These are phyloP conservation scores for Gossypium stocksii DNA, from an alignment of 345 rosid genomes.

Conservation along the genomic window DNA sequence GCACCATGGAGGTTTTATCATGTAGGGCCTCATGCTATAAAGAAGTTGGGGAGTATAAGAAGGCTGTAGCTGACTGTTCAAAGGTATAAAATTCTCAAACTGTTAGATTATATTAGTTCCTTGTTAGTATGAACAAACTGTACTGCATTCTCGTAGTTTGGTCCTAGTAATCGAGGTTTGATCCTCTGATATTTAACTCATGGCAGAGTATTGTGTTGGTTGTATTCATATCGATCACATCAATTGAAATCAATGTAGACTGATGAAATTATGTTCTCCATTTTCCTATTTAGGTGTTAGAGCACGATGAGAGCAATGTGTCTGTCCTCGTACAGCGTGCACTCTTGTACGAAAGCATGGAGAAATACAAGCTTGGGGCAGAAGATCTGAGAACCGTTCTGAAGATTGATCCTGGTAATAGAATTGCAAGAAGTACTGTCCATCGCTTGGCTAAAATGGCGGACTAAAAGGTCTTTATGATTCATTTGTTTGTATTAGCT, in stretches of 20 bases:
- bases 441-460: slow-evolving; percentile 89
- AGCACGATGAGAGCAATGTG: slow-evolving; percentile 61
- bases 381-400: slow-evolving; percentile 91
- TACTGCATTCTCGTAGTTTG: neutral
- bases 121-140: neutral
- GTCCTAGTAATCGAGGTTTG: neutral
- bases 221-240: neutral
- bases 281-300: slow-evolving; percentile 58
- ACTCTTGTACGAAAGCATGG: slow-evolving; percentile 95
- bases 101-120: neutral
- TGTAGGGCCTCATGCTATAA: slow-evolving; percentile 95
- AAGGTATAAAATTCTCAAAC: slow-evolving; percentile 44
- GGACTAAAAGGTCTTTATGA: slow-evolving; percentile 27
- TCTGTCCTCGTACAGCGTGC: slow-evolving; percentile 84
- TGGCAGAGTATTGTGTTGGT: neutral
- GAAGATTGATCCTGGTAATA: slow-evolving; percentile 78
- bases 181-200: neutral
- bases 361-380: slow-evolving; percentile 93
- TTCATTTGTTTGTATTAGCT: slow-evolving; percentile 13
- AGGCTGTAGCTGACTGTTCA: slow-evolving; percentile 94
- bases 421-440: slow-evolving; percentile 93
- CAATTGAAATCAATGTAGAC: neutral
- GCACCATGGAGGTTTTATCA: slow-evolving; percentile 59
- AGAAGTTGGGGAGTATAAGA: slow-evolving; percentile 98
- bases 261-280: neutral